Conservation (phyloP, 1,284 basidiomycete genomes). For the Taiwanofungus camphoratus region DNA sequence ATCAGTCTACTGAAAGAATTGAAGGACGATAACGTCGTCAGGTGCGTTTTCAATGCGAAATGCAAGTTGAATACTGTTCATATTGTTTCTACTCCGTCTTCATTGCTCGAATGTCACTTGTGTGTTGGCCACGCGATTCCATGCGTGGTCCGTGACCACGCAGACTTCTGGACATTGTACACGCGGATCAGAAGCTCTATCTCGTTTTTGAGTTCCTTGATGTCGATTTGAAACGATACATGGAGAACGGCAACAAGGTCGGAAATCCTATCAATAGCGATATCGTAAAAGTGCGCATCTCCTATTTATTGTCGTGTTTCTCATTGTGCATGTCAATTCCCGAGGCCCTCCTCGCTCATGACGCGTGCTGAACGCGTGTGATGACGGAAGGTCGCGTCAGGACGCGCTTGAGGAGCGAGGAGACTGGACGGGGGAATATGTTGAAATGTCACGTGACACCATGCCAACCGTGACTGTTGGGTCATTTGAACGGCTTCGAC, state of each 20-base stretch:
- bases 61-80: not conserved
- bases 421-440: conserved; percentile 6
- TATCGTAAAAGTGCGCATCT: conserved; percentile 73
- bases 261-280: conserved; percentile 69
- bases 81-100: not conserved
- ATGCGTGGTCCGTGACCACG: conserved; percentile 7
- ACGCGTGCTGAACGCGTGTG: conserved; percentile 24
- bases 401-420: conserved; percentile 21
- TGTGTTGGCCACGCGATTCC: not conserved
- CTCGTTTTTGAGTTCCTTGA: conserved; percentile 96
- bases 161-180: conserved; percentile 94
- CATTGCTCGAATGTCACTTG: conserved; percentile 8
- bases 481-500: not conserved
- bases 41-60: conserved; percentile 40
- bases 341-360: conserved; percentile 6
- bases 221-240: conserved; percentile 93
- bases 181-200: conserved; percentile 95
- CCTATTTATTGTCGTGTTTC: not conserved
- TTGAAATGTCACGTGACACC: conserved; percentile 24
- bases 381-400: conserved; percentile 19
- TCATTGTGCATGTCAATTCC: not conserved
- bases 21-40: conserved; percentile 92
- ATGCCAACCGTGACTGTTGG: conserved; percentile 5
- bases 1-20: conserved; percentile 97
- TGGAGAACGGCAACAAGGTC: conserved; percentile 78